Evolutionary conservation across 305 asterid genomes (phyloP).

Genomic region (Fraxinus paxiana): DNA sequence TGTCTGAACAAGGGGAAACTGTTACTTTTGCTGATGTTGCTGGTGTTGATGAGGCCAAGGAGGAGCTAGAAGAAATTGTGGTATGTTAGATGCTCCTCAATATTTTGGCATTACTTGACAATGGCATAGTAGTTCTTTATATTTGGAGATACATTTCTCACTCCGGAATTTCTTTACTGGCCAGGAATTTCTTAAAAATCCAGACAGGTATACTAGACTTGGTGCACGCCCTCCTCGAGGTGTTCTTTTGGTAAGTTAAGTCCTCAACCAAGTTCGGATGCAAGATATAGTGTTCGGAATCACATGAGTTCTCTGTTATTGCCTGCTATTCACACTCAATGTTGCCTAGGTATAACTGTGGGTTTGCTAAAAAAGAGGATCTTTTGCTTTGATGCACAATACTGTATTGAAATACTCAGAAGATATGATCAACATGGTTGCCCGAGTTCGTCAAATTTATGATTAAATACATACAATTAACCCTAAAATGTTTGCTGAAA

Average conservation of each 20-base stretch:
- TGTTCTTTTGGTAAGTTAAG: constrained; percentile 82
- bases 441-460: constrained; percentile 15
- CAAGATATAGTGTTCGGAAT: constrained; percentile 9
- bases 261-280: constrained; percentile 13
- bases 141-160: constrained; percentile 16
- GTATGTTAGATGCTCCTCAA: constrained; percentile 39
- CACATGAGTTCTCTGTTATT: constrained; percentile 11
- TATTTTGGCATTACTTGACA: constrained; percentile 20
- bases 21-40: constrained; percentile 94
- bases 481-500: constrained; percentile 6
- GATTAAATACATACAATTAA: constrained; percentile 3
- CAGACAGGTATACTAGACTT: constrained; percentile 77
- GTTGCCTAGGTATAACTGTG: constrained; percentile 13
- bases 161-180: constrained; percentile 25
- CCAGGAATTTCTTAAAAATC: constrained; percentile 96
- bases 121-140: constrained; percentile 2
- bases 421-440: background rate
- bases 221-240: constrained; percentile 99
- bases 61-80: constrained; percentile 98
- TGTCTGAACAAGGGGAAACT: constrained; percentile 78
- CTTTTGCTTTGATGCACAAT: background rate
- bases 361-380: background rate
- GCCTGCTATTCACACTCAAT: constrained; percentile 18
- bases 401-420: background rate
- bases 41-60: constrained; percentile 99